These are phyloP conservation scores for Orobanche coerulescens DNA, from an alignment of 257 asterid species.

Conservation along the genomic window DNA sequence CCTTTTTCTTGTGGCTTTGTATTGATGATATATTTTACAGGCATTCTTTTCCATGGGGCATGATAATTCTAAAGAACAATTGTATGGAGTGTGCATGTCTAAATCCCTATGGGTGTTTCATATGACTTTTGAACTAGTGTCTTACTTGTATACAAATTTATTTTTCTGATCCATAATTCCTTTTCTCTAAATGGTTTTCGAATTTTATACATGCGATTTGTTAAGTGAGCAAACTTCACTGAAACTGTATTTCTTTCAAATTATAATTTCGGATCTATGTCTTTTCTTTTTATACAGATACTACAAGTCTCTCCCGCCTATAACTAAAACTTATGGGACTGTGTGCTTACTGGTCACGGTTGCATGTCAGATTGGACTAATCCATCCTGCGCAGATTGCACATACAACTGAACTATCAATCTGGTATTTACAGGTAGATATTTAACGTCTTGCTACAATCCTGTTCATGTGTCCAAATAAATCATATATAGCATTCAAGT, in stretches of 20 bases:
- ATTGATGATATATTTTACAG: conserved; percentile 9
- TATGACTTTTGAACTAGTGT: background rate
- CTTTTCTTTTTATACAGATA: conserved; percentile 39
- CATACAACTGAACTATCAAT: conserved; percentile 35
- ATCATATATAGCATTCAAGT: background rate
- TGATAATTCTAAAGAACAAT: background rate
- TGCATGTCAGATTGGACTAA: conserved; percentile 54
- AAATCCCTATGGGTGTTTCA: background rate
- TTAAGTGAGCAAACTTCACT: background rate
- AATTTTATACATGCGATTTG: background rate
- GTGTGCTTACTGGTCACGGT: conserved; percentile 53
- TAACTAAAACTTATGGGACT: conserved; percentile 85
- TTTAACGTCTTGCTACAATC: conserved; percentile 9
- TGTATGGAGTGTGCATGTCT: background rate
- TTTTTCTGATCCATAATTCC: background rate
- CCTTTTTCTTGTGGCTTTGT: background rate
- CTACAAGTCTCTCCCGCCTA: conserved; percentile 85
- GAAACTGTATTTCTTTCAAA: background rate
- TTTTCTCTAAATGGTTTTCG: background rate
- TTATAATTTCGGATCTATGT: conserved; percentile 1
- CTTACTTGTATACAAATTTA: background rate
- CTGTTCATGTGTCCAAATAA: background rate
- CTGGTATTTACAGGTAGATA: conserved; percentile 53
- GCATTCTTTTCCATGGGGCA: background rate
- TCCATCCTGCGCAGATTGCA: conserved; percentile 46